These are phyloP conservation scores for Persicaria maculosa DNA, from an alignment of 148 eudicot genomes.

Conservation along the genomic window DNA sequence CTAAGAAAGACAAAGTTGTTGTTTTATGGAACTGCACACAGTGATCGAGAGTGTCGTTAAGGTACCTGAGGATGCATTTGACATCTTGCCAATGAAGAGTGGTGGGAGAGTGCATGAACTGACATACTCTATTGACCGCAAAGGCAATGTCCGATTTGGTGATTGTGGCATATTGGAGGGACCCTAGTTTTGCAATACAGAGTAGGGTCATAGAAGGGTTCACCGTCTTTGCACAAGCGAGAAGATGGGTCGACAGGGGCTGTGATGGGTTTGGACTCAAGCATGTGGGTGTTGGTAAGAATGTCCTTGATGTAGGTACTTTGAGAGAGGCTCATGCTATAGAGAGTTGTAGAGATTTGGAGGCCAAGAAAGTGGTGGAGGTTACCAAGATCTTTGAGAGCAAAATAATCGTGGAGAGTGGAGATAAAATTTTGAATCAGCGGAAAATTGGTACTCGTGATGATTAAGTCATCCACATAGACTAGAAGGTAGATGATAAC, in stretches of 20 bases:
- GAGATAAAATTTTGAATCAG: neutral
- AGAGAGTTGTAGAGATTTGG: neutral
- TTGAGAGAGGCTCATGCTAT: neutral
- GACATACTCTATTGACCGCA: too few relatives aligned
- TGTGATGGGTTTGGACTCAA: too few relatives aligned
- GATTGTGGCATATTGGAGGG: neutral
- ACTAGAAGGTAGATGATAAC: neutral
- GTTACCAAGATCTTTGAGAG: neutral
- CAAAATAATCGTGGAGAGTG: neutral
- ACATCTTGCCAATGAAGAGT: neutral
- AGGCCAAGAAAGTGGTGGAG: neutral
- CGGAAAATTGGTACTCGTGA: neutral
- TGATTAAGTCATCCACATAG: neutral
- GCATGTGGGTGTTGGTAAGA: neutral
- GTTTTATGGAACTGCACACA: neutral
- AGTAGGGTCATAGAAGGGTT: neutral
- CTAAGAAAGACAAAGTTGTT: neutral
- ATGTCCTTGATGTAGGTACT: neutral
- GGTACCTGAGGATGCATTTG: neutral
- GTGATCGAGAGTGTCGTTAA: neutral
- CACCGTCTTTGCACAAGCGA: neutral
- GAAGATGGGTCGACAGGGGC: too few relatives aligned
- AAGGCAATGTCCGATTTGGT: too few relatives aligned
- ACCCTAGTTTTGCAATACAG: neutral
- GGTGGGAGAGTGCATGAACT: too few relatives aligned